A percentile compares a stretch with the other conserved stretches of the same genome.
phyloP scores from a whole-genome alignment of 2,329 filamentous ascomycete genomes.

The Penicillium hordei region DNA sequence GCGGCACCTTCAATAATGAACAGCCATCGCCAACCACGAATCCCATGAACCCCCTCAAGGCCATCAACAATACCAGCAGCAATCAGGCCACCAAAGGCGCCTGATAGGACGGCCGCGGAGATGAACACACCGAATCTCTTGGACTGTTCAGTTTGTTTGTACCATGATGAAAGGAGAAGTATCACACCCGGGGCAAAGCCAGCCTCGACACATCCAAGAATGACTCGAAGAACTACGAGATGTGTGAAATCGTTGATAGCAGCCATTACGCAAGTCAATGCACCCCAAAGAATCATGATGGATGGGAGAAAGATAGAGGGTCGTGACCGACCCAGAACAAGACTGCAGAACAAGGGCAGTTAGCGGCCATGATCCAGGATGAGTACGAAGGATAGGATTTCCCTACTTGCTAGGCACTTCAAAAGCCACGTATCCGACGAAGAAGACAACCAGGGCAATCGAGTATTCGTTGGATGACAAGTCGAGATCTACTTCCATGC shows the following conservation, averaged over 20 bases:
- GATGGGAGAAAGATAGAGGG: conserved; percentile 53
- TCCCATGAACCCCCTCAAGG: conserved; percentile 47
- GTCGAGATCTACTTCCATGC: conserved; percentile 23
- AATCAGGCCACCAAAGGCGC: conserved; percentile 55
- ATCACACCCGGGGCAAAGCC: conserved; percentile 29
- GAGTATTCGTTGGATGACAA: conserved; percentile 49
- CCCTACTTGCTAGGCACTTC: conserved; percentile 54
- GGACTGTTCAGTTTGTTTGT: conserved; percentile 58
- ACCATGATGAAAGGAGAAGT: conserved; percentile 57
- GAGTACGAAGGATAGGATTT: not conserved
- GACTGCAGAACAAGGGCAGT: conserved; percentile 4
- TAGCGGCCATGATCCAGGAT: not conserved
- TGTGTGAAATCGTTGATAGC: conserved; percentile 49
- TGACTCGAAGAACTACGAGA: conserved; percentile 46
- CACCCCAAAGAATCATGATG: conserved; percentile 58
- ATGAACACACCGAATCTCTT: conserved; percentile 60
- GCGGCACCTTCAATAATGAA: conserved; percentile 49
- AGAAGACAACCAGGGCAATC: conserved; percentile 55
- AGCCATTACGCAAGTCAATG: conserved; percentile 53
- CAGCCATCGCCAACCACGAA: conserved; percentile 55
- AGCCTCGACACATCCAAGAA: conserved; percentile 27
- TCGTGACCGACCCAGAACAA: conserved; percentile 51
- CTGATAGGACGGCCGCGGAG: conserved; percentile 57
- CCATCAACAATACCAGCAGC: conserved; percentile 51
- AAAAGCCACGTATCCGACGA: conserved; percentile 54